Percentiles rank a stretch among this genome's conserved stretches.
phyloP scores from a whole-genome alignment of 805 yeast species.

The Metschnikowia noctiluminum region DNA sequence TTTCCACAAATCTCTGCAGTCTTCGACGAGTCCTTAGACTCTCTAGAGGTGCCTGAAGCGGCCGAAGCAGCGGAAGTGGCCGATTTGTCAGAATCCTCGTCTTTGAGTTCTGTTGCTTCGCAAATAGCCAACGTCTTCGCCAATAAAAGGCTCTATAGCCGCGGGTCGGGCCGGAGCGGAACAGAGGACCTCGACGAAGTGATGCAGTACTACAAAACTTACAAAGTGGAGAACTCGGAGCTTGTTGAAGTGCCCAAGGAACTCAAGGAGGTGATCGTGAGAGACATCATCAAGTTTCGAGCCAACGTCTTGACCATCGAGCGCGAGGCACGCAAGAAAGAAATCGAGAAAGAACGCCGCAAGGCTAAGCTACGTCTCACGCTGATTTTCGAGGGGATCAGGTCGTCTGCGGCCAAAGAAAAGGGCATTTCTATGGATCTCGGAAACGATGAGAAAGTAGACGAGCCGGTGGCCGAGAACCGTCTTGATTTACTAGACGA shows the following conservation, averaged over 20 bases:
- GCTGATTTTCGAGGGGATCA: conserved; percentile 40
- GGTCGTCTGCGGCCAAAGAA: conserved; percentile 19
- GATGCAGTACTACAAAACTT: conserved; percentile 34
- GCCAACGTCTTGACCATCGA: conserved; percentile 52
- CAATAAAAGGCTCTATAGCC: conserved; percentile 23
- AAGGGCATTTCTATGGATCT: conserved; percentile 16
- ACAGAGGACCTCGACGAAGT: conserved; percentile 37
- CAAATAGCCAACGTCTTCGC: conserved; percentile 9
- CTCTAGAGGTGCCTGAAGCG: not conserved
- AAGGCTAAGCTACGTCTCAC: conserved; percentile 48
- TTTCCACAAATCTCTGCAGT: conserved; percentile 7
- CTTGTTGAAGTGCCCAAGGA: conserved; percentile 55
- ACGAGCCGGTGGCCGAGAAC: conserved; percentile 7
- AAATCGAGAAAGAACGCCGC: conserved; percentile 45
- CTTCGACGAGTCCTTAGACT: conserved; percentile 7
- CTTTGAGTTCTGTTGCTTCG: not conserved
- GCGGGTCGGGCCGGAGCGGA: conserved; percentile 19
- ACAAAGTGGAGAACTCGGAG: conserved; percentile 56
- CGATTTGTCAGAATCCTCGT: not conserved
- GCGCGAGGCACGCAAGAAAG: conserved; percentile 47
- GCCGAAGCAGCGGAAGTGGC: not conserved
- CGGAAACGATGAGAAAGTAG: conserved; percentile 11
- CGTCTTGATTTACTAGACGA: conserved; percentile 12
- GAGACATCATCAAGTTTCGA: conserved; percentile 55
- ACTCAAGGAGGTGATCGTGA: conserved; percentile 48